Percentiles rank a stretch among this genome's conserved stretches.
These are phyloP conservation scores for Trypanosoma scelopori DNA, from an alignment of 208 protist genomes.

Conservation along the genomic window DNA sequence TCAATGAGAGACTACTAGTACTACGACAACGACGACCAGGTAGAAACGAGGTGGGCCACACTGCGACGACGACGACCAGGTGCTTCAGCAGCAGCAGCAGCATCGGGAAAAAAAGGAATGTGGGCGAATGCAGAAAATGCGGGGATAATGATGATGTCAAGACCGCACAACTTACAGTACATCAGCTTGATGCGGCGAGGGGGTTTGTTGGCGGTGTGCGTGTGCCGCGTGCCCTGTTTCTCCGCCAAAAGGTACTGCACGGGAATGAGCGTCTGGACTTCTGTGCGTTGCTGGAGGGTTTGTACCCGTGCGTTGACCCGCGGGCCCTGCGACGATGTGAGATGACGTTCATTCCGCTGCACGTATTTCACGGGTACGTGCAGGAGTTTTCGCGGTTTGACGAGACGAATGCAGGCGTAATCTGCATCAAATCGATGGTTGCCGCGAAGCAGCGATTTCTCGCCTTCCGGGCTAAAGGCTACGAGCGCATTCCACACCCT, in stretches of 20 bases:
- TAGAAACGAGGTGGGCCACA: no score
- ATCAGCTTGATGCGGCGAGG: neutral
- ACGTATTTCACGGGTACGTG: slow-evolving; percentile 7
- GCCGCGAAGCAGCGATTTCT: slow-evolving; percentile 4
- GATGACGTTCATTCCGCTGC: slow-evolving; percentile 3
- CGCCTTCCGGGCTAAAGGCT: neutral
- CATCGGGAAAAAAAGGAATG: neutral
- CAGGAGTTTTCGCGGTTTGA: slow-evolving; percentile 8
- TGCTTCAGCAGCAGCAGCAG: neutral
- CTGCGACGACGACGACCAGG: no score
- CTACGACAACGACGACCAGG: neutral
- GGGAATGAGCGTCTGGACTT: slow-evolving; percentile 7
- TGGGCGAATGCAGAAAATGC: neutral
- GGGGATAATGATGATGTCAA: neutral
- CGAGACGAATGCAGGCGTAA: neutral
- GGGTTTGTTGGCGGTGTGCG: slow-evolving; percentile 15
- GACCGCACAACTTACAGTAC: neutral
- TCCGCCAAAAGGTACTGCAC: neutral
- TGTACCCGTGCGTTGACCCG: slow-evolving; percentile 10
- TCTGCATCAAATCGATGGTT: slow-evolving; percentile 11
- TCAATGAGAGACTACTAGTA: no score
- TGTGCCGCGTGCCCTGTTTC: slow-evolving; percentile 10
- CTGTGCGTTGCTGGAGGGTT: slow-evolving; percentile 5
- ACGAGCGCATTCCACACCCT: neutral
- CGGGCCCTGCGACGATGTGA: slow-evolving; percentile 7